Evolutionary conservation across 345 rosid species (phyloP), one percentile per base, ranked within the genome.

Genomic region (Pistacia integerrima): DNA sequence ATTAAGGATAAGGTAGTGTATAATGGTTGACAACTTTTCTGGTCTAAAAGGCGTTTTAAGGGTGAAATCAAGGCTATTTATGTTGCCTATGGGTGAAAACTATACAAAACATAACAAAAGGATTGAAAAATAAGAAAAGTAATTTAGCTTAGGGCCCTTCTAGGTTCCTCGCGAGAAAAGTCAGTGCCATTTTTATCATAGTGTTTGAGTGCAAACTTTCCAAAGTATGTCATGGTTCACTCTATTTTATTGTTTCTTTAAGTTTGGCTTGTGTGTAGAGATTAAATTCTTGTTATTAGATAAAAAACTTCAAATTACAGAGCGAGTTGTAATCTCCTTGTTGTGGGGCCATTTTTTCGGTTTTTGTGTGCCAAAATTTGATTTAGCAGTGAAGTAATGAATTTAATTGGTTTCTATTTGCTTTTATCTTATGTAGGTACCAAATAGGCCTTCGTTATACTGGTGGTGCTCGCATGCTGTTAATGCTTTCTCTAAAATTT

Each of bases 381-480:
- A 17, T n/a, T 68, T 61, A 71, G 3, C 46, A 56, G 46, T 72
- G 67, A 11, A 16, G 41, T 25, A 51, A 59, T 22, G 61, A 48
- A 80, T 67, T 71, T 76, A 56, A 64, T 69, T 83, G 64, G 71
- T 74, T 79, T 25, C 55, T 64, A 20, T 61, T 74, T 8, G 71
- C 41, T 75, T 25, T 67, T 64, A 63, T 88, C 61, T 74, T 71
- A 41, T 76, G n/a, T 67, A 96, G 98, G 95, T 96, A 93, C 78
- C 99, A 96, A 79, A 92, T 96, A 80, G 99, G 98, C 73, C 85
- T 96, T 72, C 91, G 99, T 38, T 96, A 96, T 83, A 88, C 99
- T 57, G 99, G 99, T 67, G 97, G 98, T 44, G 99, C 98, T 67
- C 95, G 98, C 12, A 89, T 92, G 92, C 81, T 96, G 80, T 87